Evolutionary conservation across 106 monocot species (phyloP).

Genomic region (Dioscorea alata): DNA sequence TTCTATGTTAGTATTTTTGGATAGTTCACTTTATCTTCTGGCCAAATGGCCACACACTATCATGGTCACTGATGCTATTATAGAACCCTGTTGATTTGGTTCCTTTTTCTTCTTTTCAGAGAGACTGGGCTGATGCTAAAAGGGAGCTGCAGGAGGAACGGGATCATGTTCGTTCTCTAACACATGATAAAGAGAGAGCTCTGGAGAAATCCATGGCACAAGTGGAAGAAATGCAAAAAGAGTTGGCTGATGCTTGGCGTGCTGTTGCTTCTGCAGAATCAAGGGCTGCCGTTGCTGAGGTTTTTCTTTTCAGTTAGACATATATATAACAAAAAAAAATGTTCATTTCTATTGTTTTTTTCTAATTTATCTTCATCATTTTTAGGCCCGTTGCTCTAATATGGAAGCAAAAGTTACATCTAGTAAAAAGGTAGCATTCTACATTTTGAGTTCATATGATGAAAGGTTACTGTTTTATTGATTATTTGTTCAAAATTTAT

Average conservation of each 20-base stretch:
- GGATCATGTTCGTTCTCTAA: slow-evolving; percentile 57
- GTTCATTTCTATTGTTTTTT: neutral
- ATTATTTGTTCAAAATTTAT: too few species aligned
- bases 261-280: slow-evolving; percentile 76
- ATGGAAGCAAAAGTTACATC: slow-evolving; percentile 38
- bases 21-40: too few species aligned
- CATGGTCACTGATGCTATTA: too few species aligned
- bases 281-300: slow-evolving; percentile 87
- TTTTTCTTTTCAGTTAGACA: slow-evolving; percentile 15
- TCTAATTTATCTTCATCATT: neutral
- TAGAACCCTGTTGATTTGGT: too few species aligned
- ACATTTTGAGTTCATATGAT: too few species aligned
- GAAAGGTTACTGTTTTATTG: too few species aligned
- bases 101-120: slow-evolving; percentile 18
- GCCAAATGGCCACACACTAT: too few species aligned
- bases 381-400: slow-evolving; percentile 64
- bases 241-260: slow-evolving; percentile 74
- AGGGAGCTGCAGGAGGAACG: slow-evolving; percentile 88
- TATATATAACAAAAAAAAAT: neutral
- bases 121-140: slow-evolving; percentile 86
- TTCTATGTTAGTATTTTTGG: too few species aligned
- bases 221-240: slow-evolving; percentile 72
- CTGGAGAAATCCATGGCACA: slow-evolving; percentile 48
- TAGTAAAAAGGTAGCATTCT: slow-evolving; percentile 29
- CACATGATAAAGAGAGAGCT: slow-evolving; percentile 55